Percentiles rank a stretch among this genome's conserved stretches.
Evolutionary conservation across 1,139 yeast species (phyloP).

Genomic region (Debaryomyces singareniensis): DNA sequence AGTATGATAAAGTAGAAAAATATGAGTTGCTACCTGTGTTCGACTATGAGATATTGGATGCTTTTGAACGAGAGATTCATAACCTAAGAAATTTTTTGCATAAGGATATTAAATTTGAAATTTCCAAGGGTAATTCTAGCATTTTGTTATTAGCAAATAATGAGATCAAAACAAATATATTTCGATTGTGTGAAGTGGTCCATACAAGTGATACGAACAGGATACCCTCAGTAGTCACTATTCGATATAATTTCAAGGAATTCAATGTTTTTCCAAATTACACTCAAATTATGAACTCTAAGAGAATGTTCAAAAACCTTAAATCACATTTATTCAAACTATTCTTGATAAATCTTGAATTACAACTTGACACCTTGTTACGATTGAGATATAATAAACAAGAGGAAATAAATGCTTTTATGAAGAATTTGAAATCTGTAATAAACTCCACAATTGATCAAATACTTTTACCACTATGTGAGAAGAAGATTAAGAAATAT

Average conservation of each 20-base stretch:
- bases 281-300: conserved; percentile 20
- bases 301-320: conserved; percentile 20
- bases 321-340: conserved; percentile 31
- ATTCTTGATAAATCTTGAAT: conserved; percentile 33
- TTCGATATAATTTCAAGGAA: conserved; percentile 23
- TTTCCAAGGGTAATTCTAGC: conserved; percentile 16
- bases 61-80: conserved; percentile 28
- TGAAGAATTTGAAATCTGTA: conserved; percentile 18
- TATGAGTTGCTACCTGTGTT: conserved; percentile 18
- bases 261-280: conserved; percentile 33
- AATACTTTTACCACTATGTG: conserved; percentile 11
- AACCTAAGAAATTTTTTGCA: conserved; percentile 25
- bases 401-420: conserved; percentile 19
- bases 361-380: conserved; percentile 31
- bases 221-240: conserved; percentile 14
- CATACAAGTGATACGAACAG: conserved; percentile 4
- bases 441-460: conserved; percentile 22
- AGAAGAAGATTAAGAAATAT: conserved; percentile 2
- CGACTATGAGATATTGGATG: conserved; percentile 5
- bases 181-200: conserved; percentile 21
- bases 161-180: conserved; percentile 22
- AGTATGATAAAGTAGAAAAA: conserved; percentile 21
- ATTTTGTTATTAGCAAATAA: conserved; percentile 18
- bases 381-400: conserved; percentile 30
- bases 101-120: conserved; percentile 23